Conservation (phyloP, 441 rosid genomes). For the Aleurites moluccanus region DNA sequence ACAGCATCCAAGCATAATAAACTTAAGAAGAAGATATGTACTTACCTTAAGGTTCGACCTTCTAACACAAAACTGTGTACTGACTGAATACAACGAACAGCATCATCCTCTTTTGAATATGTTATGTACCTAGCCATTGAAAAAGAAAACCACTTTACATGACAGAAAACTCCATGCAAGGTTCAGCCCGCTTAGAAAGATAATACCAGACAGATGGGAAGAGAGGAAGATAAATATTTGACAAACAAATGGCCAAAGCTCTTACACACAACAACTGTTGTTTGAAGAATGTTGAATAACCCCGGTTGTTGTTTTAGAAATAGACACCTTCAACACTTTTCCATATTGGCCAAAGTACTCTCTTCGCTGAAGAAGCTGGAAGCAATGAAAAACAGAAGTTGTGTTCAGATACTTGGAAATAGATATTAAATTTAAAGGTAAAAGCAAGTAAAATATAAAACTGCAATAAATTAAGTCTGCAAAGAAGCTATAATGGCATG, state of each 20-base stretch:
- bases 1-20: not conserved
- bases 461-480: not conserved
- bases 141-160: not conserved
- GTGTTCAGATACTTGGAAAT: too few relatives aligned
- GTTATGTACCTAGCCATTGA: constrained; percentile 59
- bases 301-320: constrained; percentile 67
- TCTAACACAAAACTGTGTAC: constrained; percentile 77
- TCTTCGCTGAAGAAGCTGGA: constrained; percentile 55
- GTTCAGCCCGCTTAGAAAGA: not conserved
- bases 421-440: not conserved
- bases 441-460: not conserved
- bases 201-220: not conserved
- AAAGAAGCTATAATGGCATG: not conserved
- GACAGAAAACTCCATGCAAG: not conserved
- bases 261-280: constrained; percentile 81
- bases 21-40: constrained; percentile 6
- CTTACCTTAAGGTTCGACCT: constrained; percentile 67
- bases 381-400: constrained; percentile 12
- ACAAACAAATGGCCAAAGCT: constrained; percentile 12
- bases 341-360: constrained; percentile 88
- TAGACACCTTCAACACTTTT: constrained; percentile 70
- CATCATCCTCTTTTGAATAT: constrained; percentile 72
- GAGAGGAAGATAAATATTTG: constrained; percentile 1
- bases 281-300: constrained; percentile 64
- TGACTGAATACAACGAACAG: constrained; percentile 74